Evolutionary conservation across 2,329 filamentous ascomycete species (phyloP), one percentile per base, ranked within the genome.

Genomic region (Cladobotryum protrusum): DNA sequence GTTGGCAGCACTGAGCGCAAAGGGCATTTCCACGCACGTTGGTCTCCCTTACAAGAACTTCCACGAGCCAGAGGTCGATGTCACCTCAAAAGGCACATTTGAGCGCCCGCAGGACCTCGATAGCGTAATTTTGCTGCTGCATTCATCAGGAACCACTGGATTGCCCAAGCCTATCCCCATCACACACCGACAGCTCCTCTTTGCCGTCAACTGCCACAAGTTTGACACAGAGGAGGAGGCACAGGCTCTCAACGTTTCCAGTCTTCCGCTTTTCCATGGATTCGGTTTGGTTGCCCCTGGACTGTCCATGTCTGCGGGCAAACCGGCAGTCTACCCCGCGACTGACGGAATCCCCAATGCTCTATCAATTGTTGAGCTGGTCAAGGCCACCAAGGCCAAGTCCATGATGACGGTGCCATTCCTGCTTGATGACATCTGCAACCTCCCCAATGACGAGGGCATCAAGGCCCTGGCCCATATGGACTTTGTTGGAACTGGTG

Each of bases 101-200:
- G 35, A 33, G n/a, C 39, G 34, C n/a, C 24, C 24, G 11, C 39
- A 42, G 17, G 39, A 42, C 12, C 39, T 18, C n/a, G 58, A 65
- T 47, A 52, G 50, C 5, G 43, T 50, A 8, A 53, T 57, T n/a
- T 32, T 67, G 19, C 59, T 67, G 19, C 54, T 68, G 4, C 65
- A 68, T 49, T 66, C 63, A 4, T 67, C 65, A 0, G 65, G 66
- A 0, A 67, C 64, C 5, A 68, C 66, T 1, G 66, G 66, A 32
- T 48, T 65, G 12, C 66, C 67, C 9, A 69, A 68, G 47, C 63
- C 66, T 5, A 68, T 68, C 36, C 55, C 54, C 13, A 56, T 64
- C 11, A 55, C 61, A 2, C 63, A 67, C 32, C 56, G 59, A 32
- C 61, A 64, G 36, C 40, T 64, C 1, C 56, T 66, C 1, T 59